Base-by-base conservation (phyloP, 352 stramenopile genomes). In the Globisporangium parvum region DNA sequence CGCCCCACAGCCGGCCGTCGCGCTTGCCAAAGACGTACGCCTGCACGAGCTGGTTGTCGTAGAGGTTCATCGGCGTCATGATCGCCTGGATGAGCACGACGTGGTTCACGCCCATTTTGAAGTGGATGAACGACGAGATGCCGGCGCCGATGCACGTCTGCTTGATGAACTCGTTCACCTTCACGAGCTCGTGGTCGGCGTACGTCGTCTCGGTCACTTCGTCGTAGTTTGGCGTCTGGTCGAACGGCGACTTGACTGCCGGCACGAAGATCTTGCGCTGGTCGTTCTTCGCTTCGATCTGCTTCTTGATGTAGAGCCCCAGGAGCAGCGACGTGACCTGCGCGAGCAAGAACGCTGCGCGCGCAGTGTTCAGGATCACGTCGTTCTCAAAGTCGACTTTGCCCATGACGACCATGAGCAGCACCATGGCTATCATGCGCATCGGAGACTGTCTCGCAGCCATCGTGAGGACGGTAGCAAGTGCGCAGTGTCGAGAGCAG, bases 71-170 rank as follows among this genome's bases (percentile, higher is more conserved):
- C 49, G 82, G 82, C 54, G 79, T 83, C 82, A 93, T 93, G 65
- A 91, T 69, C 48, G 80, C 82, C 64, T 93, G 82, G 64, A 93
- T 93, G 59, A 93, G 64, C 49, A 93, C 77, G n/a, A 93, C 82
- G 57, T 93, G 82, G 70, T 93, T 93, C 31, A 93, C 80, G 48
- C 82, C 80, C 75, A 93, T 87, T 56, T 88, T 87, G 55, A 93
- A 75, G 69, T 93, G 82, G 60, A 93, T 87, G 47, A 93, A 72
- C 42, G 67, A 75, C 49, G 82, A 87, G 65, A 93, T 93, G 50
- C 47, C 73, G 21, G 80, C 80, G 59, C 80, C 80, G 48, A 93
- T 93, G 35, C 80, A 66, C 58, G 80, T 93, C 73, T 93, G 82
- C 60, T 91, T 89, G 64, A 93, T 71, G 62, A 88, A 86, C 57